These are phyloP conservation scores for Colletotrichum sp. DNA, from an alignment of 2,329 filamentous ascomycete genomes.

Conservation along the genomic window DNA sequence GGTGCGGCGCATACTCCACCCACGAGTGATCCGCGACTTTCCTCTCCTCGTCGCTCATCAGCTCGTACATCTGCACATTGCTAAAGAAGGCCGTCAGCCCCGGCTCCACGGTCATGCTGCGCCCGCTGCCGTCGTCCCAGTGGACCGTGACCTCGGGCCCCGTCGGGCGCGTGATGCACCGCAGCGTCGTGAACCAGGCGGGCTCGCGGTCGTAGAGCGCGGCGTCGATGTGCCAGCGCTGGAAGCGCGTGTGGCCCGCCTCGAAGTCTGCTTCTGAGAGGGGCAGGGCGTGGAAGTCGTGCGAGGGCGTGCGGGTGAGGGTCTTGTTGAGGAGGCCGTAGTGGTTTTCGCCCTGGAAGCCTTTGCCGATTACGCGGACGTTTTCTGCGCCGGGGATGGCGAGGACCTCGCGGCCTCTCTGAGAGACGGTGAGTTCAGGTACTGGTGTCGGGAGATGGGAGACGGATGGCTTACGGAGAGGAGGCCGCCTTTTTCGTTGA, in stretches of 20 bases:
- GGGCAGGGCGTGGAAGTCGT: constrained; percentile 41
- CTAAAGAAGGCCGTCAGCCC: not conserved
- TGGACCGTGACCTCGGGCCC: constrained; percentile 34
- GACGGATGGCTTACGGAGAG: constrained; percentile 25
- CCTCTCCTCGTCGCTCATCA: not conserved
- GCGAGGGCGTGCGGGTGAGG: constrained; percentile 31
- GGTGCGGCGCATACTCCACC: not conserved
- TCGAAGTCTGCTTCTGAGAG: constrained; percentile 38
- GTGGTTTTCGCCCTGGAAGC: constrained; percentile 47
- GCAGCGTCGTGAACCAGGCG: constrained; percentile 46
- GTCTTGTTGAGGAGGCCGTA: constrained; percentile 45
- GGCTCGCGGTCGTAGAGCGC: constrained; percentile 46
- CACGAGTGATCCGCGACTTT: not conserved
- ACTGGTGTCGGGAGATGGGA: not conserved
- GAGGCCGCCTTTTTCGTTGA: constrained; percentile 43
- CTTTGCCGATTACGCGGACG: constrained; percentile 49
- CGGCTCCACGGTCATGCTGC: not conserved
- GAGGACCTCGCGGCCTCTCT: constrained; percentile 30
- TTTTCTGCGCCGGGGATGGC: constrained; percentile 48
- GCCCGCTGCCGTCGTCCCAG: not conserved
- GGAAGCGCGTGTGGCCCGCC: constrained; percentile 47
- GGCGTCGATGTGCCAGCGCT: constrained; percentile 54
- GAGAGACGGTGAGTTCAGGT: too few species aligned
- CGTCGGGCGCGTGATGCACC: constrained; percentile 41
- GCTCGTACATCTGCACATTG: not conserved